A percentile compares a stretch with the other conserved stretches of the same genome.
Conservation (phyloP, 2,329 filamentous ascomycete species). For the Metarhizium brunneum region DNA sequence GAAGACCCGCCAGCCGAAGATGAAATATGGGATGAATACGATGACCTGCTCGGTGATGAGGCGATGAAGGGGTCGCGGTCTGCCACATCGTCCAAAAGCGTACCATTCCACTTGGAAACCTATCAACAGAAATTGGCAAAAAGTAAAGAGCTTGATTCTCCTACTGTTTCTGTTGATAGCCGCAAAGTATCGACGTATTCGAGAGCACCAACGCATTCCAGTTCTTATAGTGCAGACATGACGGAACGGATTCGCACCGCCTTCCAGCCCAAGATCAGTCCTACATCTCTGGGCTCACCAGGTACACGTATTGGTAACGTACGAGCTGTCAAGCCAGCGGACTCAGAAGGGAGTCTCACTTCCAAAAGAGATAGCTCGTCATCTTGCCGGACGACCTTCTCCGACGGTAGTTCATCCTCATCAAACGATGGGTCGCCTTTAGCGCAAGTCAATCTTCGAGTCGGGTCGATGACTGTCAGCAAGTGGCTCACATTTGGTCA, state of each 20-base stretch:
- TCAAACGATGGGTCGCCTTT: constrained; percentile 53
- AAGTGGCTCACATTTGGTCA: constrained; percentile 83
- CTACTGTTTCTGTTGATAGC: constrained; percentile 29
- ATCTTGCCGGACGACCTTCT: constrained; percentile 26
- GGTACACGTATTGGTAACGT: background rate
- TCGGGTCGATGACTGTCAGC: constrained; percentile 75
- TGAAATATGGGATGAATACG: constrained; percentile 90
- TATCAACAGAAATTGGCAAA: constrained; percentile 30
- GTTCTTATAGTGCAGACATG: constrained; percentile 46
- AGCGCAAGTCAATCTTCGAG: constrained; percentile 65
- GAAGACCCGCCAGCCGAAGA: constrained; percentile 63
- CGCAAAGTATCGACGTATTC: constrained; percentile 23
- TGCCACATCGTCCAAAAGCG: constrained; percentile 45
- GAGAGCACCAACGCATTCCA: constrained; percentile 33
- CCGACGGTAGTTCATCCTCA: constrained; percentile 35
- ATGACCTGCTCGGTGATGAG: constrained; percentile 71
- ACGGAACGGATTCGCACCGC: constrained; percentile 41
- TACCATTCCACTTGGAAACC: constrained; percentile 46
- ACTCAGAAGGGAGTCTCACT: background rate
- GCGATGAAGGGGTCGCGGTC: constrained; percentile 36
- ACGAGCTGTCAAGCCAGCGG: background rate
- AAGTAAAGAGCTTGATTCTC: constrained; percentile 35
- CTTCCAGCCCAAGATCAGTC: constrained; percentile 32
- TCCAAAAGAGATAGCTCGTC: constrained; percentile 23
- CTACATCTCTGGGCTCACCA: constrained; percentile 20